A percentile compares a stretch with the other conserved stretches of the same genome.
phyloP scores from a whole-genome alignment of 164 flowering plant genomes.

The Aristolochia fimbriata region DNA sequence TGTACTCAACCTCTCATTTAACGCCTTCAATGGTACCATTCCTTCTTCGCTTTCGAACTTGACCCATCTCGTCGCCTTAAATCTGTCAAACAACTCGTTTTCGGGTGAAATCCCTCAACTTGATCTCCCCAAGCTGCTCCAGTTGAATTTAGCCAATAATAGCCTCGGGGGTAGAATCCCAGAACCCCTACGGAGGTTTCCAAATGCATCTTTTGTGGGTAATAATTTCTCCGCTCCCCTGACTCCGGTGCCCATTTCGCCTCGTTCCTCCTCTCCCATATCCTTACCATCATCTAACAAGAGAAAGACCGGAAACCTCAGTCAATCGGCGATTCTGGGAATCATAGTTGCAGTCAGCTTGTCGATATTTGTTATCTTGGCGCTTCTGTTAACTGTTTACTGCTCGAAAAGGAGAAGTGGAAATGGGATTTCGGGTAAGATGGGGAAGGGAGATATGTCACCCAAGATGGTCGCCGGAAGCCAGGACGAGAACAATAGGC shows the following conservation, averaged over 20 bases:
- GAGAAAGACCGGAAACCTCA: slow-evolving; percentile 14
- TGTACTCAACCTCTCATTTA: slow-evolving; percentile 50
- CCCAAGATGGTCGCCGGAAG: slow-evolving; percentile 24
- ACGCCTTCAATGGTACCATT: slow-evolving; percentile 60
- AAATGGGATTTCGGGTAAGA: slow-evolving; percentile 13
- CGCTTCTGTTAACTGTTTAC: slow-evolving; percentile 30
- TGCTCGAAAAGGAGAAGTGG: slow-evolving; percentile 22
- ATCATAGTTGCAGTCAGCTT: slow-evolving; percentile 48
- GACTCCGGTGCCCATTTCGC: slow-evolving; percentile 4
- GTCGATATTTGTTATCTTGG: slow-evolving; percentile 31
- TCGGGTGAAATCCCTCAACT: slow-evolving; percentile 76
- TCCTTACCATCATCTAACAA: slow-evolving; percentile 13
- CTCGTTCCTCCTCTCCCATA: slow-evolving; percentile 24
- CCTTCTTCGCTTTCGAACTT: slow-evolving; percentile 56
- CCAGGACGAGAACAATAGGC: slow-evolving; percentile 37
- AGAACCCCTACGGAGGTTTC: slow-evolving; percentile 49
- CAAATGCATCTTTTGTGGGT: slow-evolving; percentile 48
- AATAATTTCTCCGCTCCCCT: slow-evolving; percentile 30
- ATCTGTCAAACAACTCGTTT: slow-evolving; percentile 58
- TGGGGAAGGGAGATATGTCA: slow-evolving; percentile 23
- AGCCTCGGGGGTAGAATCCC: slow-evolving; percentile 58
- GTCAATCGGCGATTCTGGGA: slow-evolving; percentile 47
- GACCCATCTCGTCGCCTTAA: slow-evolving; percentile 40
- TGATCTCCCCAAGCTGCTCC: slow-evolving; percentile 35
- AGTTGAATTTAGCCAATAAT: slow-evolving; percentile 54